A percentile compares a stretch with the other conserved stretches of the same genome.
phyloP scores from a whole-genome alignment of 176 grass and related monocot species.

The Eragrostis nindensis region DNA sequence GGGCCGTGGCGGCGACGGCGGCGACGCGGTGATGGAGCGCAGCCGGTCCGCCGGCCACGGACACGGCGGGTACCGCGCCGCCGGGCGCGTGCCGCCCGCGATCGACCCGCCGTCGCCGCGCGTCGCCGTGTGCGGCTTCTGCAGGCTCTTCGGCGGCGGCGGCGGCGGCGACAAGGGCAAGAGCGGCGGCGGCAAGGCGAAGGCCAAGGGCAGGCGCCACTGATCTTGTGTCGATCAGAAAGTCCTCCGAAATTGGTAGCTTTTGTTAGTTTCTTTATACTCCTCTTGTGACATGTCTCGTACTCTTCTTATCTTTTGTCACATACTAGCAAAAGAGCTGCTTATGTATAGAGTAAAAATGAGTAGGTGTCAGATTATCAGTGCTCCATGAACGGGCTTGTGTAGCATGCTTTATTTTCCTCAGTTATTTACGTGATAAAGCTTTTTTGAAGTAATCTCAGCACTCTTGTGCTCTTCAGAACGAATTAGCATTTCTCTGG shows the following conservation, averaged over 20 bases:
- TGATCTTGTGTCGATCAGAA: slow-evolving; percentile 1
- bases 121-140: slow-evolving; percentile 77
- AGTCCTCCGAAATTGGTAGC: background rate
- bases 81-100: slow-evolving; percentile 61
- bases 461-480: background rate
- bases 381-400: background rate
- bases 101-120: slow-evolving; percentile 81
- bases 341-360: background rate
- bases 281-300: background rate
- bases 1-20: slow-evolving; percentile 12
- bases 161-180: slow-evolving; percentile 28
- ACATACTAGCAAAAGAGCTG: background rate
- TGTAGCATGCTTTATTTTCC: background rate
- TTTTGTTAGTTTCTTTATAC: background rate
- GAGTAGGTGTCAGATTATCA: background rate
- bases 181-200: background rate
- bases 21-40: slow-evolving; percentile 12
- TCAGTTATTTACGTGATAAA: background rate
- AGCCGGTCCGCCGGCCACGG: slow-evolving; percentile 33
- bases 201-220: slow-evolving; percentile 23
- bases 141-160: slow-evolving; percentile 59
- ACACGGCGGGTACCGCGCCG: slow-evolving; percentile 56
- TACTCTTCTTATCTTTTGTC: background rate
- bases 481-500: background rate
- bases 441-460: too few species aligned